phyloP scores from a whole-genome alignment of 768 basidiomycete species.

The Leccinum broughii region DNA sequence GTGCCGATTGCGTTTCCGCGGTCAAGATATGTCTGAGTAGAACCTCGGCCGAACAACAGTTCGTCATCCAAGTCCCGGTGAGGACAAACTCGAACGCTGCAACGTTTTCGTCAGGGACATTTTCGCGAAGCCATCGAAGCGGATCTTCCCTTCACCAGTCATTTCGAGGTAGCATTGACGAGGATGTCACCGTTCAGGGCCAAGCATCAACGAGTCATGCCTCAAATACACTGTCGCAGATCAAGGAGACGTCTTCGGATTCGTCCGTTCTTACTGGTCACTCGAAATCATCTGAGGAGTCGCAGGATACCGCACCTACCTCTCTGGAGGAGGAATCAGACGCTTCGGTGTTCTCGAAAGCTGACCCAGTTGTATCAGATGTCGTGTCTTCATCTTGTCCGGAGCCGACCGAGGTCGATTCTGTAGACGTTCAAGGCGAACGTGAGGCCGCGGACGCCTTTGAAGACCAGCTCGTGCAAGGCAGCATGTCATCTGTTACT shows the following conservation, averaged over 20 bases:
- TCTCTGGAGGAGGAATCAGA: conserved; percentile 51
- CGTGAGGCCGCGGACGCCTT: conserved; percentile 35
- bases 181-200: conserved; percentile 62
- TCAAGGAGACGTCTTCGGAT: conserved; percentile 51
- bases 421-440: conserved; percentile 48
- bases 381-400: conserved; percentile 29
- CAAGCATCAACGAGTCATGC: conserved; percentile 36
- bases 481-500: conserved; percentile 52
- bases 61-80: conserved; percentile 63
- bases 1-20: conserved; percentile 72
- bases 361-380: conserved; percentile 29
- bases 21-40: conserved; percentile 81
- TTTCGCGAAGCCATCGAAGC: conserved; percentile 41
- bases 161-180: conserved; percentile 44
- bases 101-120: conserved; percentile 49
- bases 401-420: conserved; percentile 46
- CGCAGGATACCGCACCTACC: conserved; percentile 51
- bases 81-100: conserved; percentile 45
- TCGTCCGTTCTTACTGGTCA: conserved; percentile 41
- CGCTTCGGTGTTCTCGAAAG: conserved; percentile 31
- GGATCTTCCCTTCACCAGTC: conserved; percentile 38
- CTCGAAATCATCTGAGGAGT: conserved; percentile 47
- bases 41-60: conserved; percentile 58
- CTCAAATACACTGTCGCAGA: conserved; percentile 14
- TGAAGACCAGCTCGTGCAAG: conserved; percentile 58